Conservation (phyloP, 495 filamentous ascomycete species). For the Penicillium argentinense region DNA sequence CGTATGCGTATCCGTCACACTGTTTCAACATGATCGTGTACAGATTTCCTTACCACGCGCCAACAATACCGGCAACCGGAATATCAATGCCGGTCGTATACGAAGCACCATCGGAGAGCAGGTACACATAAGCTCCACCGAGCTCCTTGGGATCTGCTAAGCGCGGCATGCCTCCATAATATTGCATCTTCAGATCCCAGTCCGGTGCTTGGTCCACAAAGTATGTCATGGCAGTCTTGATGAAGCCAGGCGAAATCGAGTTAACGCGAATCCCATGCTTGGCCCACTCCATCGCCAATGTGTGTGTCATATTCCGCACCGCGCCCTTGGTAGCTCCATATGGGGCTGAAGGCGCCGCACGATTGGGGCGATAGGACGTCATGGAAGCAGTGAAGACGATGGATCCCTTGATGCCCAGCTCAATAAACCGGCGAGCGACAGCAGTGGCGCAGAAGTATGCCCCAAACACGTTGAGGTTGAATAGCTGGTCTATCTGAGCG, state of each 20-base stretch:
- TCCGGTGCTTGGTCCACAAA: slow-evolving; percentile 38
- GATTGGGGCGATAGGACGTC: slow-evolving; percentile 45
- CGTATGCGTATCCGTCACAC: neutral
- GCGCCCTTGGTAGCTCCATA: slow-evolving; percentile 34
- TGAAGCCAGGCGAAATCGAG: slow-evolving; percentile 37
- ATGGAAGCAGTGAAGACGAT: slow-evolving; percentile 46
- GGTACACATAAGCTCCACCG: slow-evolving; percentile 43
- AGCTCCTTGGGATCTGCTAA: slow-evolving; percentile 39
- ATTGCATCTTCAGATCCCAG: slow-evolving; percentile 43
- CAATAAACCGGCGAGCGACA: slow-evolving; percentile 40
- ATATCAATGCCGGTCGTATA: slow-evolving; percentile 41
- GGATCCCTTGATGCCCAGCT: slow-evolving; percentile 37
- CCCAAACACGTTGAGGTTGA: slow-evolving; percentile 45
- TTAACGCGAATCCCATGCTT: slow-evolving; percentile 47
- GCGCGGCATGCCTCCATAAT: slow-evolving; percentile 46
- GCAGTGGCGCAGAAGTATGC: slow-evolving; percentile 38
- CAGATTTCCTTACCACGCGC: slow-evolving; percentile 33
- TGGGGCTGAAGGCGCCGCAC: slow-evolving; percentile 30
- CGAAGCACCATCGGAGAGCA: slow-evolving; percentile 32
- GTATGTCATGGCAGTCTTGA: slow-evolving; percentile 40
- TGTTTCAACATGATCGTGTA: neutral
- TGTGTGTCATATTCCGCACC: slow-evolving; percentile 36
- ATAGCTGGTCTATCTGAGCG: slow-evolving; percentile 37
- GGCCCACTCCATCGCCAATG: slow-evolving; percentile 49
- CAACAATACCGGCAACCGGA: slow-evolving; percentile 43